A percentile compares a stretch with the other conserved stretches of the same genome.
These are phyloP conservation scores for Cryomyces minteri DNA, from an alignment of 495 filamentous ascomycete genomes.

Conservation along the genomic window DNA sequence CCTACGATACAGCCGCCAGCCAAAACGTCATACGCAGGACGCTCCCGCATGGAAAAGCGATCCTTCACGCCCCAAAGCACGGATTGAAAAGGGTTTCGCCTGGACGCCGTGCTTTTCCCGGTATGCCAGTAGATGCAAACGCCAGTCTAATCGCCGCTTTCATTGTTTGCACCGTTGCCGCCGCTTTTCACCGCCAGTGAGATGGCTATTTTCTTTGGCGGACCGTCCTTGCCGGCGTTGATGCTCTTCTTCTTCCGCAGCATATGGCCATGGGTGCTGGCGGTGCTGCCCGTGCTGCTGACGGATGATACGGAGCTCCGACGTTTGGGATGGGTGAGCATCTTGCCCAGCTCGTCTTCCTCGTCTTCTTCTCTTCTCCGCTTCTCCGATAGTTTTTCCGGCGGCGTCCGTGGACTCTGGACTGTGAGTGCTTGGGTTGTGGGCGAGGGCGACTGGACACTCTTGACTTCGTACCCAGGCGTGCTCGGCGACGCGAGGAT, in stretches of 20 bases:
- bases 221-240: slow-evolving; percentile 15
- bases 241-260: slow-evolving; percentile 14
- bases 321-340: slow-evolving; percentile 17
- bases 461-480: neutral
- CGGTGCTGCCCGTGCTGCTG: neutral
- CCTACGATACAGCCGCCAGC: too few relatives aligned
- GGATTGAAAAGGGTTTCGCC: too few relatives aligned
- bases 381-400: slow-evolving; percentile 75
- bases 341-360: slow-evolving; percentile 25
- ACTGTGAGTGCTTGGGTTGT: slow-evolving; percentile 14
- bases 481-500: slow-evolving; percentile 23
- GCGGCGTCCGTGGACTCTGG: slow-evolving; percentile 25
- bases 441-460: slow-evolving; percentile 3
- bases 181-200: slow-evolving; percentile 9
- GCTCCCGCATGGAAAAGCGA: too few relatives aligned
- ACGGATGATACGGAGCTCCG: slow-evolving; percentile 9
- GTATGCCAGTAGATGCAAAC: too few relatives aligned
- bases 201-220: slow-evolving; percentile 16
- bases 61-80: too few relatives aligned
- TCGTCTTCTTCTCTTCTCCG: slow-evolving; percentile 77
- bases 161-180: too few relatives aligned
- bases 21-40: too few relatives aligned
- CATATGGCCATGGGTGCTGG: slow-evolving; percentile 2
- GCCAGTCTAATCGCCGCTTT: too few relatives aligned
- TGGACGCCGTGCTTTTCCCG: too few relatives aligned